phyloP scores from a whole-genome alignment of 2,329 filamentous ascomycete genomes.

The Diplodia intermedia region DNA sequence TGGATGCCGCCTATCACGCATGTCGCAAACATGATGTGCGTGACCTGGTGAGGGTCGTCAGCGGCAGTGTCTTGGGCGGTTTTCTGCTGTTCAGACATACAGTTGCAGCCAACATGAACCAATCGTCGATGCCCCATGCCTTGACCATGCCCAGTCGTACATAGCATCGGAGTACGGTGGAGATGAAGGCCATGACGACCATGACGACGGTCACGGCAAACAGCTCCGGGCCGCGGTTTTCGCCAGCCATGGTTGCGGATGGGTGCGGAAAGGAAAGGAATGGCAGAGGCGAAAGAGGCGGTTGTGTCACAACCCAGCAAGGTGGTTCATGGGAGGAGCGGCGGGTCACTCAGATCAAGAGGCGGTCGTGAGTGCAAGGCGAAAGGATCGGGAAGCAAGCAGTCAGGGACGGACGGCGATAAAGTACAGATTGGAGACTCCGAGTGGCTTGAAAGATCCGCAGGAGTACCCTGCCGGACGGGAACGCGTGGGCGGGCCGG shows the following conservation, averaged over 20 bases:
- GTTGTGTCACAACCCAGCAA: conserved; percentile 1
- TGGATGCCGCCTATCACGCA: conserved; percentile 29
- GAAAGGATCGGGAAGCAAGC: neutral
- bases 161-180: conserved; percentile 39
- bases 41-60: conserved; percentile 33
- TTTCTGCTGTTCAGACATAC: neutral
- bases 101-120: conserved; percentile 41
- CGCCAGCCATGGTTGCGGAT: conserved; percentile 12
- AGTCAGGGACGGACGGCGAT: conserved; percentile 10
- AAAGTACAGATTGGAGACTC: conserved; percentile 12
- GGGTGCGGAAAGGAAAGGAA: neutral
- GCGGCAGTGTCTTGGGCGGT: conserved; percentile 35
- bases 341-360: conserved; percentile 14
- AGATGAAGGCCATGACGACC: conserved; percentile 11
- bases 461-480: conserved; percentile 2
- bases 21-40: conserved; percentile 31
- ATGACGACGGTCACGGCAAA: conserved; percentile 10
- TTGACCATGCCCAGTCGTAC: conserved; percentile 46
- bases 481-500: conserved; percentile 12
- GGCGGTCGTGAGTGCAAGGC: conserved; percentile 2
- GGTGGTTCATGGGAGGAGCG: conserved; percentile 5
- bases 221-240: conserved; percentile 19
- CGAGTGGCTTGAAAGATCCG: conserved; percentile 6
- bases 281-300: neutral
- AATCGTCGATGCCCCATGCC: conserved; percentile 47